Evolutionary conservation across 345 rosid species (phyloP).

Genomic region (Geranium brycei): DNA sequence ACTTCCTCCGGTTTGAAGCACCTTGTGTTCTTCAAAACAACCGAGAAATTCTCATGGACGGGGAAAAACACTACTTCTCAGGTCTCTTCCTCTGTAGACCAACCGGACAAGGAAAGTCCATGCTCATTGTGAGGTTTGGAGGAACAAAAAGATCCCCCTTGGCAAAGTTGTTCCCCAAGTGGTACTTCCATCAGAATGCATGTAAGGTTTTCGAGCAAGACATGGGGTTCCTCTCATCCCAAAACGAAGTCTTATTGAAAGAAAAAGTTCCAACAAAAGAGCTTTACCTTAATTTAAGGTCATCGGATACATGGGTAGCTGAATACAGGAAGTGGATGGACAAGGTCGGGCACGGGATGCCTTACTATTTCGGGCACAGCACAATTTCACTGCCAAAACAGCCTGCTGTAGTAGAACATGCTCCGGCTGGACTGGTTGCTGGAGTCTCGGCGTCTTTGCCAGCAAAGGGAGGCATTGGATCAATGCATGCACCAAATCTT

Average conservation of each 20-base stretch:
- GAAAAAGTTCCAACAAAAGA: conserved; percentile 81
- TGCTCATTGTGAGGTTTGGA: conserved; percentile 87
- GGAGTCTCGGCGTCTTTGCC: conserved; percentile 58
- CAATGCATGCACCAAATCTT: conserved; percentile 73
- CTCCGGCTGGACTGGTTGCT: conserved; percentile 79
- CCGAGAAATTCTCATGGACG: conserved; percentile 46
- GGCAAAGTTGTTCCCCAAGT: conserved; percentile 45
- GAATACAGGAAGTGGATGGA: conserved; percentile 98
- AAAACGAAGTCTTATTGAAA: conserved; percentile 63
- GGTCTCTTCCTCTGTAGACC: conserved; percentile 89
- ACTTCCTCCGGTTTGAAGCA: conserved; percentile 60
- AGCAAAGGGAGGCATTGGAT: conserved; percentile 65
- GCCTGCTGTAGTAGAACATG: conserved; percentile 80
- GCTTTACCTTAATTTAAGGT: conserved; percentile 56
- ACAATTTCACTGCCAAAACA: conserved; percentile 50
- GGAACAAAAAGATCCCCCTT: conserved; percentile 43
- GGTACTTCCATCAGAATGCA: conserved; percentile 84
- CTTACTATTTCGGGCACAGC: conserved; percentile 74
- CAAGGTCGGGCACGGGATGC: conserved; percentile 96
- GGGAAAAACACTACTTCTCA: conserved; percentile 54
- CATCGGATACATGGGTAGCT: conserved; percentile 82
- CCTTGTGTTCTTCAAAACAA: conserved; percentile 74
- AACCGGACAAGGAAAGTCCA: conserved; percentile 89
- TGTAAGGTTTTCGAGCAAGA: conserved; percentile 87
- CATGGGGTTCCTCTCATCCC: conserved; percentile 89